Evolutionary conservation across 257 asterid genomes (phyloP).

Genomic region (Coffea canephora): DNA sequence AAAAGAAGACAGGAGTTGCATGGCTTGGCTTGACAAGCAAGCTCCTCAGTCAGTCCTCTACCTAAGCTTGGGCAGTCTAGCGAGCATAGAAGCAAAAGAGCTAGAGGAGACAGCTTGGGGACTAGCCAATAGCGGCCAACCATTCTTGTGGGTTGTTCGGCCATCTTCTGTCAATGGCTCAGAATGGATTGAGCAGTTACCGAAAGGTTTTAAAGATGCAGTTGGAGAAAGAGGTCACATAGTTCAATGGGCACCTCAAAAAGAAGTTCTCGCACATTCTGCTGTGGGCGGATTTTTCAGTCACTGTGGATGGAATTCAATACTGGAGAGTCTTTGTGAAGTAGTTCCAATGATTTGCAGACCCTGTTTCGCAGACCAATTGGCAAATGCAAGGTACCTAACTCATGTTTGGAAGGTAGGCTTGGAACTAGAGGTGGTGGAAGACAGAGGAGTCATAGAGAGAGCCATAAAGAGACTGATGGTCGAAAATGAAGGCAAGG

Average conservation of each 20-base stretch:
- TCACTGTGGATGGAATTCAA: slow-evolving; percentile 41
- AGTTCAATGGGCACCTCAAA: slow-evolving; percentile 40
- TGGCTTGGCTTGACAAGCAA: slow-evolving; percentile 34
- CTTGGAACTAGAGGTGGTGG: slow-evolving; percentile 17
- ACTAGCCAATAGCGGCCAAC: slow-evolving; percentile 22
- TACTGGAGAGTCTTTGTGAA: slow-evolving; percentile 30
- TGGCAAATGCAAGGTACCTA: slow-evolving; percentile 24
- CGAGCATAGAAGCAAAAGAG: slow-evolving; percentile 19
- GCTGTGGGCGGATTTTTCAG: slow-evolving; percentile 33
- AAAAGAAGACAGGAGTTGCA: slow-evolving; percentile 23
- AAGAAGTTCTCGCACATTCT: slow-evolving; percentile 25
- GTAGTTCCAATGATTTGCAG: slow-evolving; percentile 38
- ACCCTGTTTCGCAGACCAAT: slow-evolving; percentile 28
- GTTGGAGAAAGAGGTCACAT: slow-evolving; percentile 22
- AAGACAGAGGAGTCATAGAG: slow-evolving; percentile 24
- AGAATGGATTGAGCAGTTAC: slow-evolving; percentile 16
- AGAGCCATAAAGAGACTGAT: slow-evolving; percentile 16
- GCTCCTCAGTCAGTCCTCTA: slow-evolving; percentile 28
- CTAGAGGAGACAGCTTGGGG: slow-evolving; percentile 35
- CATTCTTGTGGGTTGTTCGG: slow-evolving; percentile 37
- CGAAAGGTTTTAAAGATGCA: slow-evolving; percentile 10
- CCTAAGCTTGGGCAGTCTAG: slow-evolving; percentile 33
- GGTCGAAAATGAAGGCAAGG: slow-evolving; percentile 28
- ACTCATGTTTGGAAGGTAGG: slow-evolving; percentile 31
- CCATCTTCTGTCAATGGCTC: slow-evolving; percentile 10